Base-by-base conservation (phyloP, 306 rosid genomes). In the Acacia melanoxylon region DNA sequence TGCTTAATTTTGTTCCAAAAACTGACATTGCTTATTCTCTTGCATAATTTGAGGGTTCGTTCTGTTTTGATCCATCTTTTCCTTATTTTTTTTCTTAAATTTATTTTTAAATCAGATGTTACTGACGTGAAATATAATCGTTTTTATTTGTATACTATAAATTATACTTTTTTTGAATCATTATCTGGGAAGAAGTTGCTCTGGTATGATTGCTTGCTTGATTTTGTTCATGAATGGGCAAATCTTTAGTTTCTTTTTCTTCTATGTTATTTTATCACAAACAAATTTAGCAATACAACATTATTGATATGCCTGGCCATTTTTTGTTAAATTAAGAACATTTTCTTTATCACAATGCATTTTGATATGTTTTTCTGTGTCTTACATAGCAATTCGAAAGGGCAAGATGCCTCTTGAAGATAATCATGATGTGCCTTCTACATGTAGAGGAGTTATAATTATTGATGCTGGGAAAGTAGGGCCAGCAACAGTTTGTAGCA, bases 391-490 rank as follows among this genome's bases (percentile, higher is more conserved):
- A 83, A 72, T 56, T 66, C 82, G 8, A 40, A 80, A 86, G 74
- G 73, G 35, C 46, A 76, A 68, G 71, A 20, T 17, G 61, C 86
- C 33, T 31, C 85, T 68, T 48, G 83, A 83, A 82, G 66, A 65
- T 77, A 93, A 89, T 80, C 89, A 66, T 3, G 78, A 83, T 80
- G 84, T 85, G 67, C 27, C 81, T n/a, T 85, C 80, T 67, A 81
- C 76, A 80, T 61, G 56, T 9, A 87, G 88, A 62, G 91, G 94
- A 16, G 87, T 82, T 84, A 91, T 76, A 88, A 81, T 91, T 78
- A 78, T 83, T 72, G 82, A 44, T 58, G 29, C 68, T 1, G 92
- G 87, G 79, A 88, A 90, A 74, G 75, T 75, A 75, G 88, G 8
- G 48, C 52, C 68, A 8, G 76, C 33, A 6, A 27, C 45, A 35